Evolutionary conservation across 2,329 filamentous ascomycete species (phyloP).

Genomic region (Cadophora malorum): DNA sequence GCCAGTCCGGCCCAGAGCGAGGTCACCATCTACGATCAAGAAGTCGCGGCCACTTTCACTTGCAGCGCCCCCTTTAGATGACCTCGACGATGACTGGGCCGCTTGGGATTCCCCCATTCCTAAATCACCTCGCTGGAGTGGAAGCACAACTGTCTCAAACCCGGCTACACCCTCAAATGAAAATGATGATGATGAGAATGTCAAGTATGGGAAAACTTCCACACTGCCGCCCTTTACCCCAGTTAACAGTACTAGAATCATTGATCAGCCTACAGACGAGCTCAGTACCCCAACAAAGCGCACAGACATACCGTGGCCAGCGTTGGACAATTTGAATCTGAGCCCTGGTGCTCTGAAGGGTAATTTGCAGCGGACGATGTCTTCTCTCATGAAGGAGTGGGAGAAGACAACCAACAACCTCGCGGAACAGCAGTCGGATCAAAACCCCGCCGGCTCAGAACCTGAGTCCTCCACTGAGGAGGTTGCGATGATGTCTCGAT

Average conservation of each 20-base stretch:
- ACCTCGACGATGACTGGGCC: slow-evolving; percentile 66
- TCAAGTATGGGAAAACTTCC: slow-evolving; percentile 38
- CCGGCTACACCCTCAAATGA: slow-evolving; percentile 40
- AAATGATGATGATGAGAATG: slow-evolving; percentile 35
- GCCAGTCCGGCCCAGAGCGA: slow-evolving; percentile 24
- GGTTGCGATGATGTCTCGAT: slow-evolving; percentile 38
- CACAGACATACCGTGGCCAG: slow-evolving; percentile 49
- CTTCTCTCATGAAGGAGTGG: slow-evolving; percentile 88
- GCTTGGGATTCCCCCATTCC: slow-evolving; percentile 67
- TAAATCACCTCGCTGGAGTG: slow-evolving; percentile 67
- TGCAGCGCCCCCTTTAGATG: slow-evolving; percentile 38
- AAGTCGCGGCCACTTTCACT: slow-evolving; percentile 39
- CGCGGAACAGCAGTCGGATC: slow-evolving; percentile 45
- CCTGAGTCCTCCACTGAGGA: slow-evolving; percentile 44
- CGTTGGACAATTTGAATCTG: slow-evolving; percentile 57
- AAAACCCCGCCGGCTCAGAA: slow-evolving; percentile 6
- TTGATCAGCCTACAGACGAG: slow-evolving; percentile 31
- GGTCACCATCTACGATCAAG: slow-evolving; percentile 32
- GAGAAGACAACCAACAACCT: slow-evolving; percentile 75
- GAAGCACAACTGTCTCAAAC: slow-evolving; percentile 48
- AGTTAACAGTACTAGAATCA: slow-evolving; percentile 37
- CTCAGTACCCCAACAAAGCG: slow-evolving; percentile 36
- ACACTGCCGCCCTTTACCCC: slow-evolving; percentile 19
- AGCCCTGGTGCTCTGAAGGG: slow-evolving; percentile 75
- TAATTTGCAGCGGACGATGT: slow-evolving; percentile 83